Conservation (phyloP, 306 rosid species). For the Chamaecrista fasciculata region DNA sequence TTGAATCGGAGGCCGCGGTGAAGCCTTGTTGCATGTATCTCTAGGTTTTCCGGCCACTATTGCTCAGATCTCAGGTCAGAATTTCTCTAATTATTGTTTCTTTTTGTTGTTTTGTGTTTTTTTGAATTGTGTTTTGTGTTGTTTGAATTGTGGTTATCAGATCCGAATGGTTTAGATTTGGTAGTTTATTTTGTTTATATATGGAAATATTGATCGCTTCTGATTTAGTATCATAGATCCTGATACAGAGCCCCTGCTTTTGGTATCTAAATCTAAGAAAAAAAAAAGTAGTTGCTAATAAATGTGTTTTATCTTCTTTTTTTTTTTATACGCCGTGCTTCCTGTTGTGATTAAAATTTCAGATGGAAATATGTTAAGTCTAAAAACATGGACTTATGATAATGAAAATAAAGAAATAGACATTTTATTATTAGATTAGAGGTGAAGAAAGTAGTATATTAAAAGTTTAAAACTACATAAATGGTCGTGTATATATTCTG, state of each 20-base stretch:
- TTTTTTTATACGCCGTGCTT: not conserved
- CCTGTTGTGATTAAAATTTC: not conserved
- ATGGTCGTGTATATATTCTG: not conserved
- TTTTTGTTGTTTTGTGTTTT: not conserved
- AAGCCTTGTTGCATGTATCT: conserved; percentile 25
- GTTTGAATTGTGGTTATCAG: conserved; percentile 28
- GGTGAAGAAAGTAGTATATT: not conserved
- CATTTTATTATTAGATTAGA: not conserved
- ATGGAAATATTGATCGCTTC: not conserved
- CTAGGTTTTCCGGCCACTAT: not conserved
- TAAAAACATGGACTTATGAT: not conserved
- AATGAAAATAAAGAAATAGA: not conserved
- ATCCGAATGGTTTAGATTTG: conserved; percentile 32
- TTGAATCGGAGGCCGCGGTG: conserved; percentile 90
- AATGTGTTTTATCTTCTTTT: not conserved
- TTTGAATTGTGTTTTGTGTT: not conserved
- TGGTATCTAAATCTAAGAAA: not conserved
- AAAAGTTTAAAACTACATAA: not conserved
- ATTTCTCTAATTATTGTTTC: conserved; percentile 11
- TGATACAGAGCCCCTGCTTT: not conserved
- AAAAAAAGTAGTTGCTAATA: not conserved
- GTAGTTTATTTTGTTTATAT: not conserved
- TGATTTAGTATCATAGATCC: not conserved
- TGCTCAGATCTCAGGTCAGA: conserved; percentile 39
- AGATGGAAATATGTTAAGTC: not conserved